These are phyloP conservation scores for Cystobasidium pallidum DNA, from an alignment of 1,284 basidiomycete species.

Conservation along the genomic window DNA sequence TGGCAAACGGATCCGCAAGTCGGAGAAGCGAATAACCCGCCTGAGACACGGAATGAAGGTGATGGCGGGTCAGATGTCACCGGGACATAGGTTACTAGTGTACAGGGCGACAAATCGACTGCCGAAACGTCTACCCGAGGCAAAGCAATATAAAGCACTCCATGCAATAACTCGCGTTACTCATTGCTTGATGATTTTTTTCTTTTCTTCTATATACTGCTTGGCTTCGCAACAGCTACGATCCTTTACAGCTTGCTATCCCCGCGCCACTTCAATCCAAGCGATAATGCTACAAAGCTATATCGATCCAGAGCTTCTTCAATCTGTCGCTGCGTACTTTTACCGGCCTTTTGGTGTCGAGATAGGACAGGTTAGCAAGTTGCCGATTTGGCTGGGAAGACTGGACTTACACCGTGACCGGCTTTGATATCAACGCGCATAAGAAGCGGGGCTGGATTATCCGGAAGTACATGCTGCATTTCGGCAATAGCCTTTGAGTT, in stretches of 20 bases:
- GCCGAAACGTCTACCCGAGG: too few species aligned
- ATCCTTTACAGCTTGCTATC: slow-evolving; percentile 25
- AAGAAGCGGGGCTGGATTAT: slow-evolving; percentile 68
- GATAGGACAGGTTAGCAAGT: not conserved
- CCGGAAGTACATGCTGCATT: slow-evolving; percentile 67
- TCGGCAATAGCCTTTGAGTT: slow-evolving; percentile 64
- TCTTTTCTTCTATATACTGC: too few species aligned
- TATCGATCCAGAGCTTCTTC: slow-evolving; percentile 74
- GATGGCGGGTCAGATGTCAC: not conserved
- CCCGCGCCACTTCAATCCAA: slow-evolving; percentile 43
- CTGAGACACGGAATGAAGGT: not conserved
- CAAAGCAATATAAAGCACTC: too few species aligned
- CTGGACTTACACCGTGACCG: slow-evolving; percentile 71
- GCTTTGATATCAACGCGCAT: slow-evolving; percentile 76
- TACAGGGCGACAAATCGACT: too few species aligned
- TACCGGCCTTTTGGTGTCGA: slow-evolving; percentile 54
- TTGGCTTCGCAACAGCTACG: too few species aligned
- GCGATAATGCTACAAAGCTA: slow-evolving; percentile 65
- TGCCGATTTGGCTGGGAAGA: not conserved
- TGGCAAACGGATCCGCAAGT: slow-evolving; percentile 9
- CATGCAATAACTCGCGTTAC: too few species aligned
- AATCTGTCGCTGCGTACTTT: slow-evolving; percentile 74
- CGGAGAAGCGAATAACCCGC: not conserved
- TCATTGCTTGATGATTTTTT: too few species aligned
- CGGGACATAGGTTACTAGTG: too few species aligned